phyloP scores from a whole-genome alignment of 805 yeast genomes.

The Candida ortonii region DNA sequence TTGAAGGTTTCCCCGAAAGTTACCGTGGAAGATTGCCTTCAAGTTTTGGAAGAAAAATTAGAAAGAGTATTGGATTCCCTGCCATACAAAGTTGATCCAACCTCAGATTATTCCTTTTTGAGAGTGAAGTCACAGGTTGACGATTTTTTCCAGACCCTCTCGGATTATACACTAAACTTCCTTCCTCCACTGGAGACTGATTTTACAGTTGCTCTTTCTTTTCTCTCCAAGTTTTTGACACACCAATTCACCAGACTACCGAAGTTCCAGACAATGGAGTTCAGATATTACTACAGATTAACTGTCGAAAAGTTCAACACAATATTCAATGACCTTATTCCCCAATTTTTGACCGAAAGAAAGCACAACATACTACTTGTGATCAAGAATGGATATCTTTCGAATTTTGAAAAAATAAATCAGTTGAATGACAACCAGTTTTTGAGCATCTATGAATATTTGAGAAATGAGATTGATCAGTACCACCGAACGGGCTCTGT shows the following conservation, averaged over 20 bases:
- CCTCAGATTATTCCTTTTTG: conserved; percentile 72
- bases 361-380: conserved; percentile 33
- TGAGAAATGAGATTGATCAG: conserved; percentile 27
- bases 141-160: conserved; percentile 66
- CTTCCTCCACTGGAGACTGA: conserved; percentile 68
- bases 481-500: conserved; percentile 25
- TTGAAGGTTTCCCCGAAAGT: conserved; percentile 55
- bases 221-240: conserved; percentile 58
- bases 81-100: conserved; percentile 74
- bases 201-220: conserved; percentile 52
- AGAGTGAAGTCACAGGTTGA: conserved; percentile 65
- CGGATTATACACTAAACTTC: conserved; percentile 71
- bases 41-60: conserved; percentile 46
- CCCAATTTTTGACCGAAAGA: conserved; percentile 29
- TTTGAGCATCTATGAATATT: conserved; percentile 21
- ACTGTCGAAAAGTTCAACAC: conserved; percentile 34
- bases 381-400: conserved; percentile 33
- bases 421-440: conserved; percentile 31
- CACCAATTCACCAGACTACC: conserved; percentile 62
- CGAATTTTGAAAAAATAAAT: conserved; percentile 28
- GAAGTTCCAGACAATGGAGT: conserved; percentile 56
- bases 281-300: conserved; percentile 41
- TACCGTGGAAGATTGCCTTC: conserved; percentile 49
- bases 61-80: conserved; percentile 45
- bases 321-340: conserved; percentile 27